Base-by-base conservation (phyloP, 2,329 filamentous ascomycete species). In the Claviceps africana region DNA sequence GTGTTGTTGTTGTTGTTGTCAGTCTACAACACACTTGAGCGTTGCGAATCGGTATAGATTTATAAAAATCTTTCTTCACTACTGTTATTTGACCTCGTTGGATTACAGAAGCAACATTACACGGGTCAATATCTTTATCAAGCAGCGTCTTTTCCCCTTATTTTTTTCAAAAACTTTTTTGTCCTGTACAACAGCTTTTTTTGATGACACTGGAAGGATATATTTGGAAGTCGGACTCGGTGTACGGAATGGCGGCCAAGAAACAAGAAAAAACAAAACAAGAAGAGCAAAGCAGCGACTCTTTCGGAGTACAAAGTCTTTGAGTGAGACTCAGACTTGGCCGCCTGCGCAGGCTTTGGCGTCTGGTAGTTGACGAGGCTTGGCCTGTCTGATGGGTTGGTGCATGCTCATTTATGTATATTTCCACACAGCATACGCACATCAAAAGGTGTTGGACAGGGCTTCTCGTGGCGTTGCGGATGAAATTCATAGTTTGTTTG, bases 361-460 rank as follows among this genome's bases (percentile, higher is more conserved):
- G 19, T 25, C 39, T 35, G 13, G 25, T 8, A 10, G 17, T 33
- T 5, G 17, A 45, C 17, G 19, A 43, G 48, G 42, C 6, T 10
- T 37, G 40, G 6, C 5, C 45, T 39, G 40, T 46, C 13, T 35
- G 33, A n/a, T 47, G 42, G 46, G 21, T 45, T 25, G 44, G 39
- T 44, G 37, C 30, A 42, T 58, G 57, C 58, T 60, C 59, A 17
- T 69, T 67, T 68, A 70, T 64, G 62, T 71, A 67, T 62, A 69
- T 63, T 63, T 63, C 59, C 61, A 68, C 60, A 60, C 66, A 66
- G 63, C 62, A 70, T 66, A 72, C 66, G 69, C 66, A 72, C 67
- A 64, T 63, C 59, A 72, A 74, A 74, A 72, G 65, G 62, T 72
- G 70, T 68, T 70, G 66, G 68, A 56, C 58, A 62, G 60, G 62